Evolutionary conservation across 2,329 filamentous ascomycete genomes (phyloP), one percentile per base, ranked within the genome.

Genomic region (Venturia carpophila): DNA sequence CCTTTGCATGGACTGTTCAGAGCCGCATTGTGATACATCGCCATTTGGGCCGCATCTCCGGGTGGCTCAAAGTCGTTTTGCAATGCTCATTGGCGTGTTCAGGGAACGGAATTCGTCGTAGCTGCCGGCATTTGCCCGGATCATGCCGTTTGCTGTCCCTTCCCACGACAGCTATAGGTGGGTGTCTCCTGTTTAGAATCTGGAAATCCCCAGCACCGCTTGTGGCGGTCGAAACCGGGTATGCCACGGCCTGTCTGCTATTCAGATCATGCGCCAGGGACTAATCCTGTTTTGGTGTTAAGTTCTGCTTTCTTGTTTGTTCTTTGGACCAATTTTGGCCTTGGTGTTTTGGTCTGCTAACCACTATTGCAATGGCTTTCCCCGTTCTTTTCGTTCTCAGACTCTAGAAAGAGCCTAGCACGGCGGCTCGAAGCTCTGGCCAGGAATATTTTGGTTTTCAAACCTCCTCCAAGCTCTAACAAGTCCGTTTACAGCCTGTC

Each of bases 1-100:
- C 27, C 27, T 58, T 34, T n/a, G 5, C 27, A 58, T 58, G 52
- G 52, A 13, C 27, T 37, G 2, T 37, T 27, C 27, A 49, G 52
- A 56, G 52, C 52, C 52, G 52, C 52, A 58, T 58, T 58, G 52
- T 58, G 52, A 58, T 39, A 37, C 52, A 58, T 58, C 17, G 30
- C 19, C 49, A 41, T 13, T 13, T 56, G 3, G 11, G 49, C 27
- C 49, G 24, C 27, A 56, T 55, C 30, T 56, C n/a, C 27, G 3
- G 13, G 27, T 19, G 27, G 24, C 49, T 56, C 13, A 6, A 56
- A 19, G 49, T 34, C 27, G 49, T 56, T 56, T 56, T 34, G 27
- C 24, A 37, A 37, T 19, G 15, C 24, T 37, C 49, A 56, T 56
- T 56, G 49, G 49, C 27, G 24, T 19, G 17, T 17, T 30, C 24